Evolutionary conservation across 2,329 filamentous ascomycete species (phyloP), one percentile per base, ranked within the genome.

Genomic region (Aspergillus pseudoglaucus): DNA sequence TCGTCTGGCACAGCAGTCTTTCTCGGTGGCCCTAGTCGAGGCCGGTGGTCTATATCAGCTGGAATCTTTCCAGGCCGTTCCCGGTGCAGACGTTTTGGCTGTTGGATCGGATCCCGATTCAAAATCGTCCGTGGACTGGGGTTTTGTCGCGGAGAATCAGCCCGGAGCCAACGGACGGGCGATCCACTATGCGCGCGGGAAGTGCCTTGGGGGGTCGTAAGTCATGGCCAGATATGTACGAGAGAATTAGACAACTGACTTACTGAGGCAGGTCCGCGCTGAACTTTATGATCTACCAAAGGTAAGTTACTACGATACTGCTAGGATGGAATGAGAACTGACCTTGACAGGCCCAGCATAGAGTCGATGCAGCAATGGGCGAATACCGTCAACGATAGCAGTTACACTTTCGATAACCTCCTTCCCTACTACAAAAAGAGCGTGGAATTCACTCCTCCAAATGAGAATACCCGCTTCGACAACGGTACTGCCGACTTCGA

Each of bases 271-370:
- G 60, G 2, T 64, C 60, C 3, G 59, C 62, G 3, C 42, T 59
- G 35, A 65, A 65, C 42, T 59, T 51, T 7, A 60, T 62, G 59
- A 49, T 56, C n/a, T 65, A 65, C 44, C 62, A 65, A 48, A 54
- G 59, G 56, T 60, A 51, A 8, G 18, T 20, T 14, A 12, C 20
- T 23, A 12, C 2, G 20, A 5, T 9, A 15, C 17, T 7, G 2
- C 20, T 18, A 17, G 2, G 7, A 22, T 25, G 30, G 45, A 37
- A 51, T 9, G 3, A n/a, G 18, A 12, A 45, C 27, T 6, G 3
- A 35, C 4, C 33, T n/a, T 17, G 17, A 1, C 22, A 60, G 60
- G 8, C 55, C 54, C 2, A 59, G 56, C 1, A 46, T 44, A 8
- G 48, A 58, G 7, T 56, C 56, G 1, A 59, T 59, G 52, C 49